phyloP scores from a whole-genome alignment of 2,329 filamentous ascomycete genomes.

The Fusarium musae region DNA sequence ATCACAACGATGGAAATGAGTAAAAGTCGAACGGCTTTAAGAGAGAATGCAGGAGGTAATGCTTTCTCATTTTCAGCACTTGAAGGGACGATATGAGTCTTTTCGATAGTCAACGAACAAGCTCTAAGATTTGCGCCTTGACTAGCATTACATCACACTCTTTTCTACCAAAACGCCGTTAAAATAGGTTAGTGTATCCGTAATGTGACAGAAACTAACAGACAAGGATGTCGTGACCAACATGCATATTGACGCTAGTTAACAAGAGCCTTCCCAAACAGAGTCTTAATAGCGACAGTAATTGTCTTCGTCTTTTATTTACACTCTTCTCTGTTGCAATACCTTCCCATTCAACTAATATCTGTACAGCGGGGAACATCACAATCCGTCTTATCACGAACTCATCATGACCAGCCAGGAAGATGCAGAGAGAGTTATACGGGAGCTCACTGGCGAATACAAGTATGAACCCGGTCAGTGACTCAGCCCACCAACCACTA shows the following conservation, averaged over 20 bases:
- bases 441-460: not conserved
- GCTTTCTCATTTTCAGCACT: fast-evolving
- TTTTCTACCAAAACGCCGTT: not conserved
- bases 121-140: not conserved
- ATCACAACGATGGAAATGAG: not conserved
- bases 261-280: fast-evolving
- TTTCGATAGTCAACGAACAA: too few species aligned
- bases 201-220: fast-evolving
- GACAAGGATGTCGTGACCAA: not conserved
- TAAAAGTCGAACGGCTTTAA: not conserved
- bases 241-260: not conserved
- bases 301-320: fast-evolving
- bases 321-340: fast-evolving
- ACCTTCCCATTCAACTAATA: fast-evolving
- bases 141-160: not conserved
- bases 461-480: fast-evolving
- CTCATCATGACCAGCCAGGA: fast-evolving
- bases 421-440: not conserved
- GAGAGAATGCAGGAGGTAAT: not conserved
- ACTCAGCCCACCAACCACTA: too few species aligned
- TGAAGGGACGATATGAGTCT: fast-evolving
- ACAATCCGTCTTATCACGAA: not conserved
- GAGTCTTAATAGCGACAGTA: fast-evolving
- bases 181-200: fast-evolving
- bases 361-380: fast-evolving